Conservation (phyloP, 495 filamentous ascomycete species). For the Acidomyces sp. region DNA sequence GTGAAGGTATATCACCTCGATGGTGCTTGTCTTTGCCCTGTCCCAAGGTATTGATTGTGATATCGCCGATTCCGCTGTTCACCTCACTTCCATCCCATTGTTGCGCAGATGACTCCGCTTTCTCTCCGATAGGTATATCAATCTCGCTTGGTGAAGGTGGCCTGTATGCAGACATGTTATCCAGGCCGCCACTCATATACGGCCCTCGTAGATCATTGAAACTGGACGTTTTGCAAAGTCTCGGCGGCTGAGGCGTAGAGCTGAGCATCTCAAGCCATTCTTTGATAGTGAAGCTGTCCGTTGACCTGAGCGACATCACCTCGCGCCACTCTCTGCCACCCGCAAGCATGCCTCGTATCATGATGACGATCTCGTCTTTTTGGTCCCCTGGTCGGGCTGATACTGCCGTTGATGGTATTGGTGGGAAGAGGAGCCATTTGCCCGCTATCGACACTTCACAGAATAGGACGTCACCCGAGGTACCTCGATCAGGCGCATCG, state of each 20-base stretch:
- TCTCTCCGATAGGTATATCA: slow-evolving; percentile 69
- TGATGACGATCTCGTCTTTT: slow-evolving; percentile 60
- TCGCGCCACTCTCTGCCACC: slow-evolving; percentile 65
- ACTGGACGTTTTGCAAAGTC: slow-evolving; percentile 21
- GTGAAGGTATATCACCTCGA: slow-evolving; percentile 8
- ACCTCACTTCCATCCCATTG: slow-evolving; percentile 22
- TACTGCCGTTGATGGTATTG: slow-evolving; percentile 51
- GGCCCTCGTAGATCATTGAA: slow-evolving; percentile 22
- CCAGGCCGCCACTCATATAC: slow-evolving; percentile 2
- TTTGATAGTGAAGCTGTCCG: slow-evolving; percentile 58
- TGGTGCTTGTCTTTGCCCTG: slow-evolving; percentile 8
- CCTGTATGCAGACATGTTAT: slow-evolving; percentile 19
- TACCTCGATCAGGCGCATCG: slow-evolving; percentile 42
- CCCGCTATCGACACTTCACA: slow-evolving; percentile 67
- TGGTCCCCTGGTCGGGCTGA: slow-evolving; percentile 69
- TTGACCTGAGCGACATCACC: slow-evolving; percentile 54
- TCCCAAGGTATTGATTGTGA: slow-evolving; percentile 1
- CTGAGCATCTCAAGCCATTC: slow-evolving; percentile 88
- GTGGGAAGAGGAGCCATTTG: slow-evolving; percentile 84
- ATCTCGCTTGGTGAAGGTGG: slow-evolving; percentile 43
- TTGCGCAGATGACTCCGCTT: slow-evolving; percentile 28
- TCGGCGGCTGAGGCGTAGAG: slow-evolving; percentile 59
- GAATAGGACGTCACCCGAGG: slow-evolving; percentile 71
- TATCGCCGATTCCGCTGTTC: slow-evolving; percentile 10
- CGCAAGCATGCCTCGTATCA: slow-evolving; percentile 54